phyloP scores from a whole-genome alignment of 108 stramenopile species.

The Cyclostephanos invisitatus region DNA sequence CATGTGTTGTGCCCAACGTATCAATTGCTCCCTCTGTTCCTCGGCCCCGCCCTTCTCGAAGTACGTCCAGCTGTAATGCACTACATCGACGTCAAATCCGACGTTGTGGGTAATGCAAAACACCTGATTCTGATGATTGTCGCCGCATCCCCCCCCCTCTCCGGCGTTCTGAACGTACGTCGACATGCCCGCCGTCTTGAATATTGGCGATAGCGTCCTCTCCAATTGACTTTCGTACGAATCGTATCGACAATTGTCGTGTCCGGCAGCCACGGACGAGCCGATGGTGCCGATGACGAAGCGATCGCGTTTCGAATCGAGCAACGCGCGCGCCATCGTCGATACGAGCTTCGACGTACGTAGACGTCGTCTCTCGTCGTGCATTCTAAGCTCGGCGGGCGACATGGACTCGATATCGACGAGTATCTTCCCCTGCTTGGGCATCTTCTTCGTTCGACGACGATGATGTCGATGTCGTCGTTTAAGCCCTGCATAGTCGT shows the following conservation, averaged over 20 bases:
- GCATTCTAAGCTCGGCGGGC: slow-evolving; percentile 13
- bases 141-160: slow-evolving; percentile 59
- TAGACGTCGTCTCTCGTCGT: slow-evolving; percentile 16
- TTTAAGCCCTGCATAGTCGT: slow-evolving; percentile 13
- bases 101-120: slow-evolving; percentile 55
- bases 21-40: slow-evolving; percentile 38
- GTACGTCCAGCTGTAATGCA: slow-evolving; percentile 58
- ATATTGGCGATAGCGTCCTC: slow-evolving; percentile 37
- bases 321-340: slow-evolving; percentile 54
- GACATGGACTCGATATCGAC: slow-evolving; percentile 22
- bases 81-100: slow-evolving; percentile 35
- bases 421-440: slow-evolving; percentile 25
- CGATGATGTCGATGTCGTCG: no score
- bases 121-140: slow-evolving; percentile 54
- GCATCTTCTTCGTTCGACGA: slow-evolving; percentile 14
- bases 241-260: slow-evolving; percentile 58
- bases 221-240: slow-evolving; percentile 53
- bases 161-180: slow-evolving; percentile 52
- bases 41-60: slow-evolving; percentile 47
- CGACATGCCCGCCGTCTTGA: slow-evolving; percentile 43
- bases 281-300: slow-evolving; percentile 57
- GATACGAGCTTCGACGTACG: slow-evolving; percentile 39
- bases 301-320: slow-evolving; percentile 38
- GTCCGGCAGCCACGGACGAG: slow-evolving; percentile 54
- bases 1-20: slow-evolving; percentile 50